These are phyloP conservation scores for Tolypocladium tropicale DNA, from an alignment of 2,329 filamentous ascomycete genomes.

Conservation along the genomic window DNA sequence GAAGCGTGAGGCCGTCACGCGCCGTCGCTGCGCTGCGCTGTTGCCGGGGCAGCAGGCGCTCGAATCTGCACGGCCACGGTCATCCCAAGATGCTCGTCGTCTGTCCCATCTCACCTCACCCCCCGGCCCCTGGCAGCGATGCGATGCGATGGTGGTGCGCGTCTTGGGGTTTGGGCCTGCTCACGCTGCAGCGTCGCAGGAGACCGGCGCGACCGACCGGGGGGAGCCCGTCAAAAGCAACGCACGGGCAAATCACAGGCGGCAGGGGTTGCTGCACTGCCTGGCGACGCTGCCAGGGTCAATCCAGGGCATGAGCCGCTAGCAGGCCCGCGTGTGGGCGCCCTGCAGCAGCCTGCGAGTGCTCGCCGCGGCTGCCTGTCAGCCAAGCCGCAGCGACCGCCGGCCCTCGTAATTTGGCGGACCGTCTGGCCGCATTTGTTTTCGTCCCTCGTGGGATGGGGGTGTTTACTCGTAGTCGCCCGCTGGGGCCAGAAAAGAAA, in stretches of 20 bases:
- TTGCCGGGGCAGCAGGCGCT: slow-evolving; percentile 4
- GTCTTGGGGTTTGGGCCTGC: background rate
- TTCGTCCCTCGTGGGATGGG: background rate
- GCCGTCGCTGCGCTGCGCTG: background rate
- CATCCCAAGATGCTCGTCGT: background rate
- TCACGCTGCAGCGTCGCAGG: background rate
- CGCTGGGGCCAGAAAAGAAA: background rate
- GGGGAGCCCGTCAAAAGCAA: background rate
- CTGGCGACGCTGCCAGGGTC: slow-evolving; percentile 1
- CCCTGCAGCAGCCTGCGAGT: background rate
- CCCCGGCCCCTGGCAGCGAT: no score
- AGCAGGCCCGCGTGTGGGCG: background rate
- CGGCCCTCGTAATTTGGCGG: background rate
- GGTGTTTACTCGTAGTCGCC: no score
- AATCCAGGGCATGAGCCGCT: background rate
- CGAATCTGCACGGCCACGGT: background rate
- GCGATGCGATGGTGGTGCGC: background rate
- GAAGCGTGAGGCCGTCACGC: background rate
- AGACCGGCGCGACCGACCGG: background rate
- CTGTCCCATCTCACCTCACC: background rate
- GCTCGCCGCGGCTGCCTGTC: background rate
- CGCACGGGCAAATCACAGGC: background rate
- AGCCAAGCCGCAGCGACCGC: background rate
- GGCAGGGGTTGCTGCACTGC: slow-evolving; percentile 1
- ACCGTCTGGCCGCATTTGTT: background rate